phyloP scores from a whole-genome alignment of 129 eudicot genomes.

The Helianthus annuus region HanXRQr2.0-SUNRISE NC_035448.2:118283281-118283780 shows the following conservation, averaged over 20 bases:
- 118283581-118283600: conserved; percentile 31
- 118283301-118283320: too few relatives aligned
- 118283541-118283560: conserved; percentile 3
- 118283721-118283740: too few relatives aligned
- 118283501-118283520: background rate
- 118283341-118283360: too few relatives aligned
- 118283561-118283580: background rate
- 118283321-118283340: too few relatives aligned
- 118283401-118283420: too few relatives aligned
- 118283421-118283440: too few relatives aligned
- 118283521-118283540: background rate
- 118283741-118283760: conserved; percentile 84
- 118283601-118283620: conserved; percentile 16
- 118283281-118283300: too few relatives aligned
- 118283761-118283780: conserved; percentile 60
- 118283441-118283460: background rate
- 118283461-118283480: background rate
- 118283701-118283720: too few relatives aligned
- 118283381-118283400: too few relatives aligned
- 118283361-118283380: too few relatives aligned
- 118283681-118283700: background rate
- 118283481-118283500: background rate
- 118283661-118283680: background rate
- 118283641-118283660: background rate
- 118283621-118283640: conserved; percentile 4